Conservation (phyloP, 139 green algal species). For the Raphidocelis subcapitata region DNA sequence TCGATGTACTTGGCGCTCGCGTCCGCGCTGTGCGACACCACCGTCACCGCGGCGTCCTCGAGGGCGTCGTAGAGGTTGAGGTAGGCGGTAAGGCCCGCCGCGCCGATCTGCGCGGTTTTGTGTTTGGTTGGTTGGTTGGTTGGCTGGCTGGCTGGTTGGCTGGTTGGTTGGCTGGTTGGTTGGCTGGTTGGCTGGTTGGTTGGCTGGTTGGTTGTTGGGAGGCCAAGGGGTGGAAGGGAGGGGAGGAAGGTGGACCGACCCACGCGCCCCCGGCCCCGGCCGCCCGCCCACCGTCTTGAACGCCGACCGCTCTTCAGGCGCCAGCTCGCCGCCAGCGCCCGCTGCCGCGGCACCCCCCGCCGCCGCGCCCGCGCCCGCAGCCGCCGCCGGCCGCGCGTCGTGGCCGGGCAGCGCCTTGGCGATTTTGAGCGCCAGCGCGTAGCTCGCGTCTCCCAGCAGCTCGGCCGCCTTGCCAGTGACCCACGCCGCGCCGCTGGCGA, state of each 20-base stretch:
- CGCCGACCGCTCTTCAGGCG: slow-evolving; percentile 19
- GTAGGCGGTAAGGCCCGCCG: too few relatives aligned
- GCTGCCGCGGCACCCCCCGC: background rate
- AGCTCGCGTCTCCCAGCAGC: slow-evolving; percentile 14
- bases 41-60: background rate
- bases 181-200: too few relatives aligned
- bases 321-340: background rate
- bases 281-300: slow-evolving; percentile 26
- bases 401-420: slow-evolving; percentile 27
- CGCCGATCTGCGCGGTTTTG: too few relatives aligned
- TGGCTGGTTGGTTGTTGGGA: too few relatives aligned
- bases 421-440: slow-evolving; percentile 16
- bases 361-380: too few relatives aligned
- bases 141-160: too few relatives aligned
- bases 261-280: background rate
- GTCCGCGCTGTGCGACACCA: slow-evolving; percentile 7
- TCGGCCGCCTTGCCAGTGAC: slow-evolving; percentile 21
- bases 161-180: too few relatives aligned
- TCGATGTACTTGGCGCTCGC: slow-evolving; percentile 18
- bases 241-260: too few relatives aligned
- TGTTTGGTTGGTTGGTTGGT: too few relatives aligned
- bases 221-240: too few relatives aligned
- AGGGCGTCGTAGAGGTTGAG: background rate
- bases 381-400: slow-evolving; percentile 10
- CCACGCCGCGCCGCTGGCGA: slow-evolving; percentile 19